Conservation (phyloP, 345 rosid species). For the Eucalyptus grandis region DNA sequence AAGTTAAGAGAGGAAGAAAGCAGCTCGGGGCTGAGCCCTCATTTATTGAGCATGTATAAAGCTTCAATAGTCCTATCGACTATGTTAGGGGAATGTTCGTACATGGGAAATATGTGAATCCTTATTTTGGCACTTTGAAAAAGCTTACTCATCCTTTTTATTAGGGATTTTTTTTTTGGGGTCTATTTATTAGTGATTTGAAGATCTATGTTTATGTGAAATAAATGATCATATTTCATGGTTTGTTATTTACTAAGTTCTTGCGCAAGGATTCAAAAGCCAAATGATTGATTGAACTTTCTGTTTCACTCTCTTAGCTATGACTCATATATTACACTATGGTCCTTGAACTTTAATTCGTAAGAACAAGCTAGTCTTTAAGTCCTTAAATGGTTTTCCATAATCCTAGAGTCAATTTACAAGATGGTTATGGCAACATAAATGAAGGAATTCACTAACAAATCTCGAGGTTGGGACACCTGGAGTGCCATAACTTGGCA, state of each 20-base stretch:
- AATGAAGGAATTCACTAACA: not conserved
- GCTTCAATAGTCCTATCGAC: not conserved
- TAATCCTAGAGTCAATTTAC: not conserved
- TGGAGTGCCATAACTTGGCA: too few species aligned
- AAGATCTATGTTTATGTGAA: not conserved
- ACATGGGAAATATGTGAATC: not conserved
- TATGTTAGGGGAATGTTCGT: not conserved
- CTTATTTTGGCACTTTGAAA: not conserved
- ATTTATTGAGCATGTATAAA: not conserved
- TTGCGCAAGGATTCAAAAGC: not conserved
- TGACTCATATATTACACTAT: not conserved
- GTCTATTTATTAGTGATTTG: not conserved
- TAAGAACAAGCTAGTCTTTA: not conserved
- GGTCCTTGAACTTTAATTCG: not conserved
- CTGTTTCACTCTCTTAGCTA: not conserved
- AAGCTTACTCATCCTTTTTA: not conserved
- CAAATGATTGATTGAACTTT: too few species aligned
- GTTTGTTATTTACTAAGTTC: not conserved
- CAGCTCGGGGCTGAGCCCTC: rapidly evolving
- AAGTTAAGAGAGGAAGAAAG: too few species aligned
- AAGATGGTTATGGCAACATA: not conserved
- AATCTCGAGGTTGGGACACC: not conserved
- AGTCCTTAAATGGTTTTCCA: not conserved
- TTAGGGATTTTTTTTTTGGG: not conserved
- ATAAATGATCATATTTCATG: not conserved